A percentile compares a stretch with the other conserved stretches of the same genome.
Evolutionary conservation across 164 flowering plant genomes (phyloP).

Genomic region (Annona squamosa): DNA sequence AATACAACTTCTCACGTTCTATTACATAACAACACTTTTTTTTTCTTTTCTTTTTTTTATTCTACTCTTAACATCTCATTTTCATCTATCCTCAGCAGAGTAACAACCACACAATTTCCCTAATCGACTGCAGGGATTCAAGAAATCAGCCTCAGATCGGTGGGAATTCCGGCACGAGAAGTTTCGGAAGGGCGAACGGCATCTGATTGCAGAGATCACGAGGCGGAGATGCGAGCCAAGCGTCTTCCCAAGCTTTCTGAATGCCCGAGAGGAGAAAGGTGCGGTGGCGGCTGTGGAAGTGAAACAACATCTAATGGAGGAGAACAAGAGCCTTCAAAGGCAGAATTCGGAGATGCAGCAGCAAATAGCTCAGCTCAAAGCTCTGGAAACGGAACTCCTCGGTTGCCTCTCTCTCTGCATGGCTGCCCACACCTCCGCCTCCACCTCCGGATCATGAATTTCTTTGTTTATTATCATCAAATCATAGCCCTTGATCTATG

Average conservation of each 20-base stretch:
- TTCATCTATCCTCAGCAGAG: too few species aligned
- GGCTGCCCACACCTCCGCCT: slow-evolving; percentile 9
- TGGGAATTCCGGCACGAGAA: slow-evolving; percentile 65
- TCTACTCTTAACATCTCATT: too few species aligned
- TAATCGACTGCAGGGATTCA: slow-evolving; percentile 39
- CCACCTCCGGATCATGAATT: too few species aligned
- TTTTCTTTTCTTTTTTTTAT: too few species aligned
- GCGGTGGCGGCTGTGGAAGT: not conserved
- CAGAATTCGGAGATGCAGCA: slow-evolving; percentile 33
- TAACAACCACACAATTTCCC: too few species aligned
- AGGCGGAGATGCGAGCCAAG: slow-evolving; percentile 47
- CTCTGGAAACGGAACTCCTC: slow-evolving; percentile 35
- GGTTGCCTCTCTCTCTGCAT: slow-evolving; percentile 25
- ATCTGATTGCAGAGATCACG: slow-evolving; percentile 36
- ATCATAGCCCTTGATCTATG: too few species aligned
- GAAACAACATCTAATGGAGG: slow-evolving; percentile 24
- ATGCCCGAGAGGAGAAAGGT: slow-evolving; percentile 16
- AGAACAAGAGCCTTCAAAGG: slow-evolving; percentile 36
- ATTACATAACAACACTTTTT: too few species aligned
- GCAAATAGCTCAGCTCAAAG: slow-evolving; percentile 41
- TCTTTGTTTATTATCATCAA: too few species aligned
- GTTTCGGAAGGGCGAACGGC: slow-evolving; percentile 37
- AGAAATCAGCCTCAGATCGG: slow-evolving; percentile 39
- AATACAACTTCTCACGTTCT: too few species aligned
- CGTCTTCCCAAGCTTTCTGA: slow-evolving; percentile 38